phyloP scores from a whole-genome alignment of 2,329 filamentous ascomycete genomes.

The Didymella pomorum region DNA sequence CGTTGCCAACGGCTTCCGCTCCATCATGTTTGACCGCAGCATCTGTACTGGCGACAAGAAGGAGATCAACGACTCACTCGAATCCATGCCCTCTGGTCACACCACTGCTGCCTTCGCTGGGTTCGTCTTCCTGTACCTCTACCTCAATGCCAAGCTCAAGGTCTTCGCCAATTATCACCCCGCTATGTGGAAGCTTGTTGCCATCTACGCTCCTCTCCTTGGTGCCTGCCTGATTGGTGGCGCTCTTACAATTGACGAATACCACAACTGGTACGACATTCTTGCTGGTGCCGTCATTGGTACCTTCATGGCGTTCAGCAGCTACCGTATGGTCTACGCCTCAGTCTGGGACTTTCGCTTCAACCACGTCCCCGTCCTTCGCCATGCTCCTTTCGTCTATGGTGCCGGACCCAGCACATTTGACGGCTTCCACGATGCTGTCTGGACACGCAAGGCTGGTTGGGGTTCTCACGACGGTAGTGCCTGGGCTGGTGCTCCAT shows the following conservation, averaged over 20 bases:
- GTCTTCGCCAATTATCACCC: slow-evolving; percentile 76
- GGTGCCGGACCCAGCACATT: slow-evolving; percentile 50
- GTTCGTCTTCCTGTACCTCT: slow-evolving; percentile 74
- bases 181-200: slow-evolving; percentile 75
- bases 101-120: slow-evolving; percentile 76
- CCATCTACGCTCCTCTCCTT: slow-evolving; percentile 70
- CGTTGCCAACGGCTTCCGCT: slow-evolving; percentile 61
- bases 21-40: slow-evolving; percentile 73
- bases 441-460: slow-evolving; percentile 67
- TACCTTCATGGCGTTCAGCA: slow-evolving; percentile 68
- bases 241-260: slow-evolving; percentile 74
- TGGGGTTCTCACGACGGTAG: slow-evolving; percentile 61
- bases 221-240: slow-evolving; percentile 73
- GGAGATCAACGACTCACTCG: slow-evolving; percentile 73
- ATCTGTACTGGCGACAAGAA: slow-evolving; percentile 73
- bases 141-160: slow-evolving; percentile 82
- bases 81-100: slow-evolving; percentile 77
- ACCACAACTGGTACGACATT: slow-evolving; percentile 78
- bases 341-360: slow-evolving; percentile 73
- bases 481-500: slow-evolving; percentile 53
- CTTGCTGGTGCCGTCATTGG: slow-evolving; percentile 72
- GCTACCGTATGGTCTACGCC: slow-evolving; percentile 73
- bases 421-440: slow-evolving; percentile 60
- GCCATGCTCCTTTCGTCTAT: slow-evolving; percentile 64
- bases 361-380: slow-evolving; percentile 71